These are phyloP conservation scores for Tylopilus rubrobrunneus DNA, from an alignment of 768 basidiomycete genomes.

Conservation along the genomic window DNA sequence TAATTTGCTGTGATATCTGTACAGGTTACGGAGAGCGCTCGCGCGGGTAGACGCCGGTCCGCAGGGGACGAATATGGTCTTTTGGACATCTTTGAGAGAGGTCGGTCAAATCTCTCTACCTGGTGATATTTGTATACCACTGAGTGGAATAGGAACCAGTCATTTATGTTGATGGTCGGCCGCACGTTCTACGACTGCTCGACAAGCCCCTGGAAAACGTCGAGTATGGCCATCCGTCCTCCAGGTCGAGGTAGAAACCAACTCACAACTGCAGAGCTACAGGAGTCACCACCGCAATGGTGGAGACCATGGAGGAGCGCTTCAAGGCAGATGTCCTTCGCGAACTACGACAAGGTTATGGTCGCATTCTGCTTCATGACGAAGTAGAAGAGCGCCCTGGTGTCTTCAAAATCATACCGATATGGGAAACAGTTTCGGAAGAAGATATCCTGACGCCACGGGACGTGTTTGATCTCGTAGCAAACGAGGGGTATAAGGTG, in stretches of 20 bases:
- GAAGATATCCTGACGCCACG: conserved; percentile 84
- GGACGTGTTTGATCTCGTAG: conserved; percentile 75
- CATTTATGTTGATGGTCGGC: conserved; percentile 79
- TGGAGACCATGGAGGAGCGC: conserved; percentile 85
- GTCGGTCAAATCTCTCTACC: conserved; percentile 34
- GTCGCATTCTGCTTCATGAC: conserved; percentile 88
- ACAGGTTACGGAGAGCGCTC: conserved; percentile 74
- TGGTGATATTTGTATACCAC: neutral
- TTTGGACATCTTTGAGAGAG: conserved; percentile 96
- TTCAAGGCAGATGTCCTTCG: conserved; percentile 86
- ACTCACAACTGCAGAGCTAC: conserved; percentile 60
- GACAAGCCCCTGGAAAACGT: conserved; percentile 91
- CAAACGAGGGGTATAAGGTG: conserved; percentile 70
- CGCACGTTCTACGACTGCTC: conserved; percentile 86
- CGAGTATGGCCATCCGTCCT: conserved; percentile 51
- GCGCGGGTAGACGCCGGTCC: conserved; percentile 76
- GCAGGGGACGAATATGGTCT: conserved; percentile 68
- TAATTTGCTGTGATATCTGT: neutral
- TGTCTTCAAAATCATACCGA: conserved; percentile 84
- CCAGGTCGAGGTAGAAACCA: neutral
- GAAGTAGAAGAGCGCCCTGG: conserved; percentile 94
- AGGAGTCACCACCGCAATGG: conserved; percentile 84
- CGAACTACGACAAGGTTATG: conserved; percentile 67
- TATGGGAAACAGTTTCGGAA: conserved; percentile 86
- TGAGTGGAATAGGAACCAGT: conserved; percentile 72